These are phyloP conservation scores for Trichophyton schoenleinii DNA, from an alignment of 2,329 filamentous ascomycete genomes.

Conservation along the genomic window DNA sequence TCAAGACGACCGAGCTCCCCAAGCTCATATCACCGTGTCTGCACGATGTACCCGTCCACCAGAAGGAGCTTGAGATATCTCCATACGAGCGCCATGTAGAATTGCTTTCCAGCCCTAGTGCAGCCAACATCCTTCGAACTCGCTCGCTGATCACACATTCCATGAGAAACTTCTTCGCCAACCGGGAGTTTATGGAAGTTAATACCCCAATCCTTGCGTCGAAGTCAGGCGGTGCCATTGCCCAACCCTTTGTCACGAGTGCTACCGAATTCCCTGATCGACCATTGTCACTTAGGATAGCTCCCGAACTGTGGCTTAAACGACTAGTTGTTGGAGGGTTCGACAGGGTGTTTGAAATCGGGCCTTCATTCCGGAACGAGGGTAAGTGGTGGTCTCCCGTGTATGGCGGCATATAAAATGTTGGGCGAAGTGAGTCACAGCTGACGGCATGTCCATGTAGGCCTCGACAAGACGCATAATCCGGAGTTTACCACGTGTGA, in stretches of 20 bases:
- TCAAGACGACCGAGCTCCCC: conserved; percentile 57
- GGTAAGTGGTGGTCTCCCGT: conserved; percentile 33
- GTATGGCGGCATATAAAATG: neutral
- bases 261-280: conserved; percentile 64
- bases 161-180: conserved; percentile 61
- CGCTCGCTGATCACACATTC: conserved; percentile 62
- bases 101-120: conserved; percentile 60
- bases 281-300: conserved; percentile 68
- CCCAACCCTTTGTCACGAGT: conserved; percentile 70
- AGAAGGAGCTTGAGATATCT: conserved; percentile 59
- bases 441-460: conserved; percentile 21
- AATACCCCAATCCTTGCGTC: conserved; percentile 79
- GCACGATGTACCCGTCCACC: conserved; percentile 60
- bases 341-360: conserved; percentile 84
- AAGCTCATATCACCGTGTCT: conserved; percentile 63
- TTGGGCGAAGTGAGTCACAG: neutral
- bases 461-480: conserved; percentile 78
- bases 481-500: conserved; percentile 97
- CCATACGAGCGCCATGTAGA: conserved; percentile 74
- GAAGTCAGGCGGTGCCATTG: conserved; percentile 73
- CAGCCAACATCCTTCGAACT: conserved; percentile 57
- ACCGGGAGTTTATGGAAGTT: conserved; percentile 67
- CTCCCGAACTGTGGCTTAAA: conserved; percentile 92
- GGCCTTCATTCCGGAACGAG: conserved; percentile 85
- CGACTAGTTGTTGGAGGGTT: conserved; percentile 79